Evolutionary conservation across 2,329 filamentous ascomycete species (phyloP).

Genomic region (Nigrospora osmanthi): DNA sequence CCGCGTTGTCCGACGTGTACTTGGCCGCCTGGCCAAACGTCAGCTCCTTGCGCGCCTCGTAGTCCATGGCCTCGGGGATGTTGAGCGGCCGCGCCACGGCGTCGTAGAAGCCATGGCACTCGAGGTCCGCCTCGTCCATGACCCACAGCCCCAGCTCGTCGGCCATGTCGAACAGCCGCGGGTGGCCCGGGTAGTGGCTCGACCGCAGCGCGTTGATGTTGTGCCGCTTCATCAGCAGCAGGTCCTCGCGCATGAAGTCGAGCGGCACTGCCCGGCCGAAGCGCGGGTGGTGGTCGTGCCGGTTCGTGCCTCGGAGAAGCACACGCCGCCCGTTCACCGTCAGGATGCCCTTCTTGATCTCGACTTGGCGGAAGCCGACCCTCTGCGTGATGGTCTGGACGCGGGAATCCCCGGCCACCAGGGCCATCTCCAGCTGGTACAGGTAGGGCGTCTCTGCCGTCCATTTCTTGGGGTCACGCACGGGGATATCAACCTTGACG

Average conservation of each 20-base stretch:
- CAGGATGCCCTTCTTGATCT: conserved; percentile 52
- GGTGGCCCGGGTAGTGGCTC: conserved; percentile 61
- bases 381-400: conserved; percentile 38
- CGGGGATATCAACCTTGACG: conserved; percentile 22
- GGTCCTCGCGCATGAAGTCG: conserved; percentile 52
- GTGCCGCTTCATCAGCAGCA: conserved; percentile 61
- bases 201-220: conserved; percentile 66
- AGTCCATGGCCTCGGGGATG: conserved; percentile 48
- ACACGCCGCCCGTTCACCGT: conserved; percentile 56
- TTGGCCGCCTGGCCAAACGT: conserved; percentile 45
- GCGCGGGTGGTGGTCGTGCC: conserved; percentile 62
- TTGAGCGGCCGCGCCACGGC: conserved; percentile 39
- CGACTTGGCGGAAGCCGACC: conserved; percentile 57
- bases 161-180: conserved; percentile 48
- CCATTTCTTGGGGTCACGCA: conserved; percentile 55
- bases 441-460: conserved; percentile 59
- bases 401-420: conserved; percentile 14
- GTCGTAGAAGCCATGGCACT: conserved; percentile 47
- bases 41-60: conserved; percentile 52
- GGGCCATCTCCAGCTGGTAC: conserved; percentile 43
- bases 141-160: conserved; percentile 62
- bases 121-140: conserved; percentile 41
- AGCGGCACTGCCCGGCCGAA: conserved; percentile 56
- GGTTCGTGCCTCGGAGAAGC: conserved; percentile 56
- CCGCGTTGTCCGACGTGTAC: conserved; percentile 53